A percentile compares a stretch with the other conserved stretches of the same genome.
Conservation (phyloP, 768 basidiomycete species). For the Suillus placidus region DNA sequence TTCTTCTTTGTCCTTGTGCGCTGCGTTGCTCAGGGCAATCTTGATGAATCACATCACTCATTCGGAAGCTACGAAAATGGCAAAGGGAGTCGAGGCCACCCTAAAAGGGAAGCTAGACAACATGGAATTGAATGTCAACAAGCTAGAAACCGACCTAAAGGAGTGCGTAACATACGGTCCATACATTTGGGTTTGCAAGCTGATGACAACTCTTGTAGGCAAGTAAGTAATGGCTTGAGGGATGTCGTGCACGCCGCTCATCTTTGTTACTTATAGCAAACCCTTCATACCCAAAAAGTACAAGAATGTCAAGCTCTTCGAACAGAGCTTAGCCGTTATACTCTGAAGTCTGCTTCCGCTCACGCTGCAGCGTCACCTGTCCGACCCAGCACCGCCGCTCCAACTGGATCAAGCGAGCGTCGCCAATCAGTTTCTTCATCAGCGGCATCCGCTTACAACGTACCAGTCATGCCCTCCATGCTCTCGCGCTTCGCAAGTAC, state of each 20-base stretch:
- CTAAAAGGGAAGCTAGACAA: slow-evolving; percentile 70
- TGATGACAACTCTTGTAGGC: slow-evolving; percentile 41
- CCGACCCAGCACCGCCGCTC: slow-evolving; percentile 30
- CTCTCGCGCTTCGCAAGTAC: slow-evolving; percentile 55
- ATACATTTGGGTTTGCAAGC: slow-evolving; percentile 14
- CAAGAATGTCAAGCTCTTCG: slow-evolving; percentile 72
- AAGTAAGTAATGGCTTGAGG: slow-evolving; percentile 48
- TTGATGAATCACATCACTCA: slow-evolving; percentile 81
- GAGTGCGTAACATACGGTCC: slow-evolving; percentile 50
- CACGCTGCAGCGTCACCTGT: slow-evolving; percentile 23
- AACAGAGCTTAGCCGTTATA: slow-evolving; percentile 62
- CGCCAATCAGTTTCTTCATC: slow-evolving; percentile 34
- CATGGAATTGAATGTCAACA: slow-evolving; percentile 55
- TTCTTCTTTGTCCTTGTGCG: slow-evolving; percentile 72
- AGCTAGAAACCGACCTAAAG: slow-evolving; percentile 70
- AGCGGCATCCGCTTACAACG: slow-evolving; percentile 36
- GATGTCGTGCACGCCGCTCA: slow-evolving; percentile 14
- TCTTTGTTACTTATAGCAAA: slow-evolving; percentile 45
- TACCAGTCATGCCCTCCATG: slow-evolving; percentile 41
- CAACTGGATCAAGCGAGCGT: slow-evolving; percentile 25
- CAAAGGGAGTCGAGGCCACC: slow-evolving; percentile 61
- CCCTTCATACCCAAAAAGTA: slow-evolving; percentile 63
- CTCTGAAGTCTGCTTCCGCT: slow-evolving; percentile 29
- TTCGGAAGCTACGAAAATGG: slow-evolving; percentile 70
- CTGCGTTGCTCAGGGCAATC: slow-evolving; percentile 78